These are phyloP conservation scores for Calvatia gigantea DNA, from an alignment of 768 basidiomycete species.

Conservation along the genomic window DNA sequence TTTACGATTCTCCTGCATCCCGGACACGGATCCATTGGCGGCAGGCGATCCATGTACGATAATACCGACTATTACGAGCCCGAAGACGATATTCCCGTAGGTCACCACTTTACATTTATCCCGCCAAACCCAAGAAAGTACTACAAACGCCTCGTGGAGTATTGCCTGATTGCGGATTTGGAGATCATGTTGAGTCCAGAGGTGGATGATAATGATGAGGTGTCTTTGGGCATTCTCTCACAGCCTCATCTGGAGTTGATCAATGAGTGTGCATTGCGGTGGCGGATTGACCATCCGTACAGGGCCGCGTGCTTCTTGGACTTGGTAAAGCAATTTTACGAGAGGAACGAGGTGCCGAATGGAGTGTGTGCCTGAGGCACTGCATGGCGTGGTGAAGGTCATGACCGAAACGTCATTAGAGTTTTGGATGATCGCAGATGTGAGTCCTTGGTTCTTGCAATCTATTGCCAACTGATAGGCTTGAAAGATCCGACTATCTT, in stretches of 20 bases:
- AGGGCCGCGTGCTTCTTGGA: constrained; percentile 80
- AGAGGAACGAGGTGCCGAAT: constrained; percentile 88
- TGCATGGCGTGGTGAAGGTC: constrained; percentile 69
- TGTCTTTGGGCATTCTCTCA: constrained; percentile 88
- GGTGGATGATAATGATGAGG: constrained; percentile 94
- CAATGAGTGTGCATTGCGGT: constrained; percentile 83
- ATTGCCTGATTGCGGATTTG: constrained; percentile 80
- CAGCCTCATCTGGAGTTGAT: constrained; percentile 75
- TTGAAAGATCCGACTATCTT: constrained; percentile 60
- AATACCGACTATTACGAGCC: constrained; percentile 40
- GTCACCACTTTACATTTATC: constrained; percentile 84
- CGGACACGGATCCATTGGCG: constrained; percentile 65
- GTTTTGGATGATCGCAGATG: constrained; percentile 80
- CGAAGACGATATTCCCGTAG: constrained; percentile 70
- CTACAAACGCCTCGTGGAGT: constrained; percentile 81
- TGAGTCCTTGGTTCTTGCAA: constrained; percentile 37
- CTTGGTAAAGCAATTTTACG: constrained; percentile 82
- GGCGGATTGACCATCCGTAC: constrained; percentile 83
- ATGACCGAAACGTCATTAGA: constrained; percentile 67
- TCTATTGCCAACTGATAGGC: constrained; percentile 5
- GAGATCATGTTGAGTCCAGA: constrained; percentile 87
- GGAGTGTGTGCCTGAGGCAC: constrained; percentile 91
- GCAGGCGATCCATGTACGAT: constrained; percentile 56
- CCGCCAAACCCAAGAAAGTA: constrained; percentile 84
- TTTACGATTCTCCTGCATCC: constrained; percentile 45